Evolutionary conservation across 257 asterid genomes (phyloP).

Genomic region (Jacaranda copaia): DNA sequence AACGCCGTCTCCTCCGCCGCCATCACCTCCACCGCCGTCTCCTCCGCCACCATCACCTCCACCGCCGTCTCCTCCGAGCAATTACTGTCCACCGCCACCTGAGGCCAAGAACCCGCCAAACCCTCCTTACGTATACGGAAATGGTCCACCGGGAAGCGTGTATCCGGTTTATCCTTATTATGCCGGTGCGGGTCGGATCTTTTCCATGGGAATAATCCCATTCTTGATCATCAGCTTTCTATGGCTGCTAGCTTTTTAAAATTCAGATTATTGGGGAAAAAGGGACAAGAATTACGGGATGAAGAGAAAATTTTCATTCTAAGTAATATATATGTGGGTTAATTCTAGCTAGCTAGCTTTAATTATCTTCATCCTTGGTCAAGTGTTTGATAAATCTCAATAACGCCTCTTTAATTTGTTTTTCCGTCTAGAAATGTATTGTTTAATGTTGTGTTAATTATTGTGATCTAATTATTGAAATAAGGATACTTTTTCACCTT

Average conservation of each 20-base stretch:
- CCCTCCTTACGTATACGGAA: constrained; percentile 66
- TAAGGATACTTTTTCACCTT: not conserved
- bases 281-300: constrained; percentile 1
- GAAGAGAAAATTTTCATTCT: constrained; percentile 22
- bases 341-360: constrained; percentile 31
- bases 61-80: constrained; percentile 42
- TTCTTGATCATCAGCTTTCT: constrained; percentile 35
- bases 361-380: constrained; percentile 31
- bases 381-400: constrained; percentile 30
- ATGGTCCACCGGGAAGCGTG: constrained; percentile 76
- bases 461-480: constrained; percentile 19
- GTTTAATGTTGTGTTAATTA: constrained; percentile 18
- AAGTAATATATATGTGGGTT: constrained; percentile 42
- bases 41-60: constrained; percentile 41
- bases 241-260: constrained; percentile 36
- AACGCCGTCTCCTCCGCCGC: constrained; percentile 44
- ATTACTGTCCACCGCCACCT: constrained; percentile 74
- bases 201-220: constrained; percentile 34
- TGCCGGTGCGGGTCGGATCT: constrained; percentile 36
- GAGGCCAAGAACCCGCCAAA: constrained; percentile 44
- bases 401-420: constrained; percentile 20
- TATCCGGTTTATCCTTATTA: constrained; percentile 56
- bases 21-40: constrained; percentile 50
- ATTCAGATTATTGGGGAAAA: constrained; percentile 17
- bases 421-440: constrained; percentile 7